phyloP scores from a whole-genome alignment of 1,284 basidiomycete genomes.

The Ustilago cynodontis region DNA sequence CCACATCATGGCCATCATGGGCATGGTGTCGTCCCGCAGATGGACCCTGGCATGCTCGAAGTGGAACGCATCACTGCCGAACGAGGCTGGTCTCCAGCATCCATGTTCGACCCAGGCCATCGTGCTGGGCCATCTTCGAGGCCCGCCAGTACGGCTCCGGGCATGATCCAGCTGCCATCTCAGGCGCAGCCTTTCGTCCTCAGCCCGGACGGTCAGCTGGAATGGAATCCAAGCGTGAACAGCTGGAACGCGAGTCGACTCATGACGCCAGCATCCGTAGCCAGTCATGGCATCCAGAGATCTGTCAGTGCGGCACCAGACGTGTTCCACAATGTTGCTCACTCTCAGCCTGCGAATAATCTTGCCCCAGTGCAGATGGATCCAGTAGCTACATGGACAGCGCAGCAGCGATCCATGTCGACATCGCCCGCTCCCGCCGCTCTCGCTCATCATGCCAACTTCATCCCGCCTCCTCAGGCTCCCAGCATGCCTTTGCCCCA shows the following conservation, averaged over 20 bases:
- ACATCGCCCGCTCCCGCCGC: slow-evolving; percentile 31
- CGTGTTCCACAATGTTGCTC: slow-evolving; percentile 30
- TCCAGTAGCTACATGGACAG: slow-evolving; percentile 27
- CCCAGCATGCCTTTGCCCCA: slow-evolving; percentile 6
- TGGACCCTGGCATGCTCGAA: slow-evolving; percentile 39
- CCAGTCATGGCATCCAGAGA: slow-evolving; percentile 32
- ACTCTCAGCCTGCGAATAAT: neutral
- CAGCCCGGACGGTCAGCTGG: slow-evolving; percentile 28
- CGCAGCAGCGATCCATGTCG: slow-evolving; percentile 46
- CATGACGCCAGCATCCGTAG: slow-evolving; percentile 20
- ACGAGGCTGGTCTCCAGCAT: slow-evolving; percentile 63
- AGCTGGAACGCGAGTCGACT: slow-evolving; percentile 49
- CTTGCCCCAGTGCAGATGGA: slow-evolving; percentile 4
- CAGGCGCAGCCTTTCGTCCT: slow-evolving; percentile 42
- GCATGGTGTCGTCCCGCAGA: slow-evolving; percentile 18
- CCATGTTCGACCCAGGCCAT: slow-evolving; percentile 15
- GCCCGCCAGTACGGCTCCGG: slow-evolving; percentile 51
- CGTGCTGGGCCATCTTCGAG: slow-evolving; percentile 18
- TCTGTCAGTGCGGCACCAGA: slow-evolving; percentile 56
- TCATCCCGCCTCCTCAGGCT: slow-evolving; percentile 13
- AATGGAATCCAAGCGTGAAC: slow-evolving; percentile 39
- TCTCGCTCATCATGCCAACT: slow-evolving; percentile 13
- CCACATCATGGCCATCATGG: slow-evolving; percentile 23
- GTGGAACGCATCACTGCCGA: slow-evolving; percentile 52
- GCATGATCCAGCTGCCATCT: slow-evolving; percentile 46